Evolutionary conservation across 2,329 filamentous ascomycete genomes (phyloP).

Genomic region (Cladosporium sp.): DNA sequence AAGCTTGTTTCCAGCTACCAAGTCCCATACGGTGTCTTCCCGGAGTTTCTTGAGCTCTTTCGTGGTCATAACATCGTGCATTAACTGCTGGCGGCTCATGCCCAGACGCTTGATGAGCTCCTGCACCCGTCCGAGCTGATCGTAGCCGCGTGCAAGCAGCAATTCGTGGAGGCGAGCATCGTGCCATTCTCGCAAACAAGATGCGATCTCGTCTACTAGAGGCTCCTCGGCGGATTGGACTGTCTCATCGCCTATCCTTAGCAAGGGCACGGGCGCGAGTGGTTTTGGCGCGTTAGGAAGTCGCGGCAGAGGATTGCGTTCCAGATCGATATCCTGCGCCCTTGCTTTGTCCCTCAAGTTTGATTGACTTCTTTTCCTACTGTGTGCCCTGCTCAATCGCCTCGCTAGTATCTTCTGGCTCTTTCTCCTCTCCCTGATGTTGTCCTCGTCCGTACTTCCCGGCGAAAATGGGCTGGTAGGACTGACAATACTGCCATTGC

Average conservation of each 20-base stretch:
- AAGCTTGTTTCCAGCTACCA: conserved; percentile 91
- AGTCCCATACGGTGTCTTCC: conserved; percentile 90
- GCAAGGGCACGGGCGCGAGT: conserved; percentile 88
- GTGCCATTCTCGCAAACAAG: conserved; percentile 95
- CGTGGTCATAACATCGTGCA: conserved; percentile 88
- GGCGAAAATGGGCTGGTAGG: background rate
- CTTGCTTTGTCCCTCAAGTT: conserved; percentile 15
- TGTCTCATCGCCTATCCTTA: conserved; percentile 96
- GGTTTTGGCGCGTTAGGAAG: conserved; percentile 70
- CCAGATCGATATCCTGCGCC: conserved; percentile 17
- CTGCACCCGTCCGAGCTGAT: conserved; percentile 74
- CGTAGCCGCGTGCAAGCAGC: conserved; percentile 77
- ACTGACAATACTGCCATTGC: conserved; percentile 8
- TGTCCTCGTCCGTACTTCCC: conserved; percentile 14
- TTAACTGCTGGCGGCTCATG: conserved; percentile 77
- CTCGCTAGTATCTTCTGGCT: conserved; percentile 27
- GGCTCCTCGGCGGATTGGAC: conserved; percentile 85
- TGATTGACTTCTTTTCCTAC: conserved; percentile 23
- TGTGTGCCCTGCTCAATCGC: conserved; percentile 28
- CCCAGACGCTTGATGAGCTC: conserved; percentile 79
- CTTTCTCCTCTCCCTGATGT: conserved; percentile 22
- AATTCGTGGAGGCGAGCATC: conserved; percentile 93
- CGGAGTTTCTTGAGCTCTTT: conserved; percentile 77
- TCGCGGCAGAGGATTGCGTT: conserved; percentile 40
- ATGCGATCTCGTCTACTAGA: conserved; percentile 94